Conservation (phyloP, 1,284 basidiomycete genomes). For the Anthracocystis panici-leucophaei region DNA sequence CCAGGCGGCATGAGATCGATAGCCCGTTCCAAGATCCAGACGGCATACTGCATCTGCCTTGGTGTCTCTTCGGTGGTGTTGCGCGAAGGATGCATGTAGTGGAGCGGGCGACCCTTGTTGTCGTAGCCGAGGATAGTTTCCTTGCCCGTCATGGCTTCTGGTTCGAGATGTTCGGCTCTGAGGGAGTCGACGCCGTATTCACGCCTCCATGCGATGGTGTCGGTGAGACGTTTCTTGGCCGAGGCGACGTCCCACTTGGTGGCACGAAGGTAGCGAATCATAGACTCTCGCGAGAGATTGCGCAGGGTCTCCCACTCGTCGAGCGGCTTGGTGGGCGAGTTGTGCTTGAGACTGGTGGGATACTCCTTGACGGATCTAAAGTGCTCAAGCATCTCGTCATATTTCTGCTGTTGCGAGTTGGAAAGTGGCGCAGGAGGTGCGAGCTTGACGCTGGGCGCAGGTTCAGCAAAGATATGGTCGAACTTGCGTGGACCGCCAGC, state of each 20-base stretch:
- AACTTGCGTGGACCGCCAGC: conserved; percentile 34
- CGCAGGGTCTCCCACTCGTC: conserved; percentile 67
- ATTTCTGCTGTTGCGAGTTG: conserved; percentile 52
- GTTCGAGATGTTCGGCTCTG: conserved; percentile 58
- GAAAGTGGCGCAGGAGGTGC: conserved; percentile 45
- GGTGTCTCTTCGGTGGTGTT: conserved; percentile 66
- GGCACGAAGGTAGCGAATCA: conserved; percentile 70
- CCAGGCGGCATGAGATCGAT: conserved; percentile 70
- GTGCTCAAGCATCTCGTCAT: conserved; percentile 54
- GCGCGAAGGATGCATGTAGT: conserved; percentile 71
- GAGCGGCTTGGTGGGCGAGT: conserved; percentile 46
- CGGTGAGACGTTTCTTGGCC: conserved; percentile 68
- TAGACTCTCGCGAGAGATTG: conserved; percentile 65
- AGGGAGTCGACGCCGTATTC: conserved; percentile 70
- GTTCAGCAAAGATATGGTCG: conserved; percentile 52
- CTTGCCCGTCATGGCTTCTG: conserved; percentile 70
- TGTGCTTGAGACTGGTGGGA: conserved; percentile 46
- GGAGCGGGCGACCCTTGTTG: conserved; percentile 68
- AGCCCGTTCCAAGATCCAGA: conserved; percentile 70
- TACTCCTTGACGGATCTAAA: conserved; percentile 50
- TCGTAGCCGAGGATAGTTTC: conserved; percentile 70
- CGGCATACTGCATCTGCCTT: conserved; percentile 70
- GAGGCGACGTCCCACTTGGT: conserved; percentile 69
- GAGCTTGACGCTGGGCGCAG: conserved; percentile 53
- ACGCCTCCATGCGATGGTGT: conserved; percentile 70